phyloP scores from a whole-genome alignment of 441 rosid genomes.

The Eutrema salsugineum region DNA sequence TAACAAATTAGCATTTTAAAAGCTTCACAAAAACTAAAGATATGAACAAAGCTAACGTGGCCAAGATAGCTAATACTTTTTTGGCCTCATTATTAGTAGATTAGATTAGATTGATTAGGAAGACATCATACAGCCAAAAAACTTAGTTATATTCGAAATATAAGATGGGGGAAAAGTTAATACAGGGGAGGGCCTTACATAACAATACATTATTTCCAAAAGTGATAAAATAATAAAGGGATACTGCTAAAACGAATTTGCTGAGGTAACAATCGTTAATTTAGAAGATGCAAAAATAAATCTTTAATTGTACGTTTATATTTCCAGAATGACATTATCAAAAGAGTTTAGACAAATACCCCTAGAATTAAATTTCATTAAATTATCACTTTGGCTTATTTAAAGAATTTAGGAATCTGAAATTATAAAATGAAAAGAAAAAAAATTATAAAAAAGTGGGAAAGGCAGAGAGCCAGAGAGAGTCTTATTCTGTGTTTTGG shows the following conservation, averaged over 20 bases:
- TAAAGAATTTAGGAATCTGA: slow-evolving; percentile 17
- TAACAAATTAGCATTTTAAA: slow-evolving; percentile 12
- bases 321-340: neutral
- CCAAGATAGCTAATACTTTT: slow-evolving; percentile 24
- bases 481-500: slow-evolving; percentile 20
- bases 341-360: too few relatives aligned
- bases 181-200: neutral
- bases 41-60: slow-evolving; percentile 25
- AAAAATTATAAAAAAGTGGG: neutral
- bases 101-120: neutral
- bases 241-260: slow-evolving; percentile 10
- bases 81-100: slow-evolving; percentile 12
- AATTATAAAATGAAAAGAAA: neutral
- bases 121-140: slow-evolving; percentile 10
- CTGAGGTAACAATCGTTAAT: slow-evolving; percentile 13
- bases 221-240: neutral
- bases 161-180: slow-evolving; percentile 25
- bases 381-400: neutral
- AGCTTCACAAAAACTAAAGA: neutral
- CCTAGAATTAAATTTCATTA: neutral
- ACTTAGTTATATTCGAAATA: neutral
- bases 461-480: slow-evolving; percentile 14
- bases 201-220: neutral
- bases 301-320: neutral
- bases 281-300: neutral